Conservation (phyloP, 2,329 filamentous ascomycete genomes). For the Aspergillus sp. region DNA sequence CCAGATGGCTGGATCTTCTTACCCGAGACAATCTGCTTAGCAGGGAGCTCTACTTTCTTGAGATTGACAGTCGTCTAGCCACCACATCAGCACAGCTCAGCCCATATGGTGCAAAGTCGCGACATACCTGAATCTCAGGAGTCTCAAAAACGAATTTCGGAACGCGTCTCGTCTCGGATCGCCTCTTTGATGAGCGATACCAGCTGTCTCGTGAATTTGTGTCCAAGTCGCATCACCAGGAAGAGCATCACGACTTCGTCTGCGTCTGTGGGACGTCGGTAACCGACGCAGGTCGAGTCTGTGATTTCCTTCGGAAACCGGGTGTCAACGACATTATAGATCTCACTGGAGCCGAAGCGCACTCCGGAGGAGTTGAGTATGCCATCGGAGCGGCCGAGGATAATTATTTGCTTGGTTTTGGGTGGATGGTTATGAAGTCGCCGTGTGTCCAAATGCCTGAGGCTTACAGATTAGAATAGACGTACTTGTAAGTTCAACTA, state of each 20-base stretch:
- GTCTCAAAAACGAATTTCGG: constrained; percentile 72
- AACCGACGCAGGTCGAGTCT: constrained; percentile 73
- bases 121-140: constrained; percentile 65
- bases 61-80: constrained; percentile 66
- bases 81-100: background rate
- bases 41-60: constrained; percentile 76
- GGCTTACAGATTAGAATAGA: too few relatives aligned
- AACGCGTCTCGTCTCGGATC: constrained; percentile 64
- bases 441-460: too few relatives aligned
- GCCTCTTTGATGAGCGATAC: constrained; percentile 52
- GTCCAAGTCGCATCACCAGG: constrained; percentile 50
- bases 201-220: constrained; percentile 46
- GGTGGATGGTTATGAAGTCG: too few relatives aligned
- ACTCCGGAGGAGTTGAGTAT: constrained; percentile 73
- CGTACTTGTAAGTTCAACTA: too few relatives aligned
- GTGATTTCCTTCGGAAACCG: constrained; percentile 53
- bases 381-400: too few relatives aligned
- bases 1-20: constrained; percentile 64
- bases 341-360: constrained; percentile 72
- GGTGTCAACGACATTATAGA: constrained; percentile 58
- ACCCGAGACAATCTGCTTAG: constrained; percentile 76
- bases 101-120: background rate
- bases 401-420: too few relatives aligned
- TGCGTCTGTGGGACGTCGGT: constrained; percentile 52
- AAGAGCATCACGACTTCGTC: constrained; percentile 54